Conservation (phyloP, 352 stramenopile species). For the Blastocystis sp. region DNA sequence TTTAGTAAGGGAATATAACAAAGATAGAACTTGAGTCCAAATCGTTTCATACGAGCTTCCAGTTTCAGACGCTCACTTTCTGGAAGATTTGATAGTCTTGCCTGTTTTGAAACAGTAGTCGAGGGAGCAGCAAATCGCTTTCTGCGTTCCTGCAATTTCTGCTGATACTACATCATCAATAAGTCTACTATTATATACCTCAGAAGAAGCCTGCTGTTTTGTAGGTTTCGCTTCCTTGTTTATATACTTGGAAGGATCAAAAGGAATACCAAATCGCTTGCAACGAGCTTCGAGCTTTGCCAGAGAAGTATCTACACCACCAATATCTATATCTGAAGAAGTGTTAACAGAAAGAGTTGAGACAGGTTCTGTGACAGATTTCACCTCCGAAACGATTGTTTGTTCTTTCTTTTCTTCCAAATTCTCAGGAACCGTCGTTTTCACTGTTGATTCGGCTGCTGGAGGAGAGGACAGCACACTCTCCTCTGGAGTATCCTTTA, state of each 20-base stretch:
- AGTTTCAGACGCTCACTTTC: neutral
- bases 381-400: neutral
- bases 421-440: neutral
- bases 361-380: neutral
- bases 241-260: neutral
- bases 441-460: neutral
- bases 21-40: neutral
- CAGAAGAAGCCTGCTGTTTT: neutral
- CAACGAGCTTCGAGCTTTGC: constrained; percentile 23
- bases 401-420: neutral
- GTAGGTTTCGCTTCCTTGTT: neutral
- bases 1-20: neutral
- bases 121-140: neutral
- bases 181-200: neutral
- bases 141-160: neutral
- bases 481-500: neutral
- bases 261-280: constrained; percentile 47
- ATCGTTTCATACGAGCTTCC: neutral
- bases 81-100: neutral
- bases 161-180: neutral
- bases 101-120: neutral
- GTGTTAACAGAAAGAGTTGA: neutral
- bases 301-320: neutral
- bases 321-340: neutral
- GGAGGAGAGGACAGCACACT: neutral